Percentiles rank a stretch among this genome's conserved stretches.
Conservation (phyloP, 495 filamentous ascomycete species). For the Lophium mytilinum region DNA sequence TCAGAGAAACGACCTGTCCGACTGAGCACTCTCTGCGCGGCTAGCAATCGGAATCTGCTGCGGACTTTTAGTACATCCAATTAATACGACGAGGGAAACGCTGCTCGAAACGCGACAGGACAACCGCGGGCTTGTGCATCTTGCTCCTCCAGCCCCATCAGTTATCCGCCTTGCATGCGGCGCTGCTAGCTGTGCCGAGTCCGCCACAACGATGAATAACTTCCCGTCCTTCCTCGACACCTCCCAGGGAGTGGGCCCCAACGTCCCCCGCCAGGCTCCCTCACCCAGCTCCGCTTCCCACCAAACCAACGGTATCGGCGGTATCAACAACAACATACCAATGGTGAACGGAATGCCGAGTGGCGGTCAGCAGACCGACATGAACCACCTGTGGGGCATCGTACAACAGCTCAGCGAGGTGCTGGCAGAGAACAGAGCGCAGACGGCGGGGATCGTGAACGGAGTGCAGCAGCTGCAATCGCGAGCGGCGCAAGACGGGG, state of each 20-base stretch:
- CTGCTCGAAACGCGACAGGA: too few relatives aligned
- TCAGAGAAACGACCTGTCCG: too few relatives aligned
- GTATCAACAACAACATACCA: conserved; percentile 8
- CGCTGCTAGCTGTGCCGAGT: too few relatives aligned
- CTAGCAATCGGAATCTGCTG: too few relatives aligned
- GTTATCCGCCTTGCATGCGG: too few relatives aligned
- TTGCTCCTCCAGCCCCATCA: too few relatives aligned
- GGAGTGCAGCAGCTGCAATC: conserved; percentile 57
- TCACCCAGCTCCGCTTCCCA: conserved; percentile 11
- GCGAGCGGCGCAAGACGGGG: conserved; percentile 25
- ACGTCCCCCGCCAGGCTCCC: conserved; percentile 20
- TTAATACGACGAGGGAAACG: too few relatives aligned
- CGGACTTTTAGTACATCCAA: too few relatives aligned
- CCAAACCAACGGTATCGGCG: conserved; percentile 14
- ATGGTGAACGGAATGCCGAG: conserved; percentile 25
- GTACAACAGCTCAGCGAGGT: conserved; percentile 72
- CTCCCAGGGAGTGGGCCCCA: not conserved
- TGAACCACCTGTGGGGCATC: conserved; percentile 77
- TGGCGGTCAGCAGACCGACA: conserved; percentile 78
- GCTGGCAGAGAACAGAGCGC: conserved; percentile 67
- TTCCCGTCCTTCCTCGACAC: conserved; percentile 26
- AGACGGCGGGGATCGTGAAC: conserved; percentile 63
- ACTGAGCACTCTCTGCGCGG: too few relatives aligned
- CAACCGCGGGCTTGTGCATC: too few relatives aligned
- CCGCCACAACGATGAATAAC: conserved; percentile 8